Conservation (phyloP, 2,329 filamentous ascomycete species). For the Colletotrichum orbiculare region DNA sequence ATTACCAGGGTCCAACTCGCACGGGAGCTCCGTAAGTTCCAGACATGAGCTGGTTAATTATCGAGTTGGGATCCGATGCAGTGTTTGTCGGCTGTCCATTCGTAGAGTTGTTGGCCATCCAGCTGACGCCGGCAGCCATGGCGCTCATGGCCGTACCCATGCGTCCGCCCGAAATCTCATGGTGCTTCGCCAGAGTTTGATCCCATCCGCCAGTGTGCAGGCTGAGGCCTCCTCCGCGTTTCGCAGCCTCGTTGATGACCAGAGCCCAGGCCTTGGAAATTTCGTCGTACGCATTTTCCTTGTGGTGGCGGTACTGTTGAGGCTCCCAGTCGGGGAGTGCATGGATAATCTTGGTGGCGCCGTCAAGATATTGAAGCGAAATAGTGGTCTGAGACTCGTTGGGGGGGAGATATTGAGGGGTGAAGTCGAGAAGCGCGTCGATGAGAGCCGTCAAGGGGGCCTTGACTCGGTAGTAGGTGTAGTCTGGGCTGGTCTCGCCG, state of each 20-base stretch:
- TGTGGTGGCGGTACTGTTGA: conserved; percentile 88
- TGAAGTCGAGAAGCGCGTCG: conserved; percentile 93
- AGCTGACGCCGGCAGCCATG: conserved; percentile 79
- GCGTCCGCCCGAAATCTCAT: conserved; percentile 85
- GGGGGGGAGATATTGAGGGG: conserved; percentile 93
- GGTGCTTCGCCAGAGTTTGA: conserved; percentile 85
- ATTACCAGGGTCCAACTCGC: conserved; percentile 71
- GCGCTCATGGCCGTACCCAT: conserved; percentile 84
- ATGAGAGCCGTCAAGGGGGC: conserved; percentile 83
- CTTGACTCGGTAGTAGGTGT: conserved; percentile 92
- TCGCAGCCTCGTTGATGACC: conserved; percentile 90
- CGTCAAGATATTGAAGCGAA: conserved; percentile 89
- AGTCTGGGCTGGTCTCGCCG: conserved; percentile 86
- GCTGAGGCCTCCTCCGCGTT: conserved; percentile 89
- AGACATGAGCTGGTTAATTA: conserved; percentile 71
- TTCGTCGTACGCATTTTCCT: conserved; percentile 95
- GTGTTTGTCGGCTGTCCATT: conserved; percentile 36
- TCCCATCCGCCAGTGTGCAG: conserved; percentile 94
- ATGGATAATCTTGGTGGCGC: conserved; percentile 90
- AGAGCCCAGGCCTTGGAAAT: conserved; percentile 93
- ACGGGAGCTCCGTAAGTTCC: conserved; percentile 70
- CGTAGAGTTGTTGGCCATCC: conserved; percentile 66
- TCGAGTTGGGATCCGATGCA: conserved; percentile 62
- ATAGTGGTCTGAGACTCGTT: conserved; percentile 85
- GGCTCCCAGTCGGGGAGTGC: conserved; percentile 91